Percentiles rank a stretch among this genome's conserved stretches.
Evolutionary conservation across 768 basidiomycete species (phyloP).

Genomic region (Tremella yokohamensis): DNA sequence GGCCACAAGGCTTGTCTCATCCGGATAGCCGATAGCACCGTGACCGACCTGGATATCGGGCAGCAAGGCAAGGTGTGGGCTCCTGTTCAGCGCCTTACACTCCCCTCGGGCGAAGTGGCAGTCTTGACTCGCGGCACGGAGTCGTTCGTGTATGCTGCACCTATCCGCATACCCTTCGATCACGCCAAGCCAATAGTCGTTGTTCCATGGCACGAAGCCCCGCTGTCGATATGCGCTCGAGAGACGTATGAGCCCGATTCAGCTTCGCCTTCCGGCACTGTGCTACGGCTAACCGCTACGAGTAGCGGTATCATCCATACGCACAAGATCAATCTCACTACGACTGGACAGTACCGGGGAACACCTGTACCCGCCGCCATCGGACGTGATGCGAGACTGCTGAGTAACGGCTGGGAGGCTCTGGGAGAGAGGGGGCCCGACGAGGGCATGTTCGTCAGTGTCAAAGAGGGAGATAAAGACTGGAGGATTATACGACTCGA

Average conservation of each 20-base stretch:
- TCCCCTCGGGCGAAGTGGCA: slow-evolving; percentile 18
- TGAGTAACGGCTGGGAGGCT: slow-evolving; percentile 3
- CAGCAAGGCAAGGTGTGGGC: slow-evolving; percentile 18
- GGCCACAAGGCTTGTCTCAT: slow-evolving; percentile 26
- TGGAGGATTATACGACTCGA: slow-evolving; percentile 18
- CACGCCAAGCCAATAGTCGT: slow-evolving; percentile 6
- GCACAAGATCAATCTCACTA: background rate
- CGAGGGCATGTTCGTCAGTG: slow-evolving; percentile 11
- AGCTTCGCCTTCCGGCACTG: background rate
- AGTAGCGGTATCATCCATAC: background rate
- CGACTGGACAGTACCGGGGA: background rate
- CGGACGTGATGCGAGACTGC: background rate
- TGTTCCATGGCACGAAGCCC: slow-evolving; percentile 16
- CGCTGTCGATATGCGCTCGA: slow-evolving; percentile 4
- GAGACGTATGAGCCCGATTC: background rate
- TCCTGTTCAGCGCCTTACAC: slow-evolving; percentile 12
- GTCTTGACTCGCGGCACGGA: slow-evolving; percentile 24
- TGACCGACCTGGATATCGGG: slow-evolving; percentile 18
- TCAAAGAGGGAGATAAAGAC: slow-evolving; percentile 11
- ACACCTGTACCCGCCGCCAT: background rate
- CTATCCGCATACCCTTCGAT: slow-evolving; percentile 16
- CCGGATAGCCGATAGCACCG: slow-evolving; percentile 21
- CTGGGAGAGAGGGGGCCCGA: background rate
- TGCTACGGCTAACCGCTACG: background rate
- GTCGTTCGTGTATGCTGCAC: slow-evolving; percentile 18